Percentiles rank a stretch among this genome's conserved stretches.
Conservation (phyloP, 768 basidiomycete genomes). For the Auricularia auricula-judae region DNA sequence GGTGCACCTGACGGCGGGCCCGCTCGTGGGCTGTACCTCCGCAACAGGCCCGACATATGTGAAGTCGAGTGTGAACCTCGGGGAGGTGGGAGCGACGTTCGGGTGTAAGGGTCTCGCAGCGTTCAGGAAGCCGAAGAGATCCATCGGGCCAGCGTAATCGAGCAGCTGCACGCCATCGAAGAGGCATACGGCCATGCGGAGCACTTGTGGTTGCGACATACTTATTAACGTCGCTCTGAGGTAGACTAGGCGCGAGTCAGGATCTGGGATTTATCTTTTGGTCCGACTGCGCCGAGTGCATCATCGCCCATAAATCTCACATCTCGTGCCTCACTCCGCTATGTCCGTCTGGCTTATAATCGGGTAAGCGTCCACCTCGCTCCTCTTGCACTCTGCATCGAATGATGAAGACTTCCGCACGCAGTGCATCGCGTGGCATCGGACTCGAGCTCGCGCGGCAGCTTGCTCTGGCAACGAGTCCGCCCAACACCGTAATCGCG, state of each 20-base stretch:
- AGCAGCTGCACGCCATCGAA: constrained; percentile 5
- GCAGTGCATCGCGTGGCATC: background rate
- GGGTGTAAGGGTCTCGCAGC: background rate
- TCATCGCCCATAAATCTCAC: too few relatives aligned
- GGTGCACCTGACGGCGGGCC: background rate
- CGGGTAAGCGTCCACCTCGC: background rate
- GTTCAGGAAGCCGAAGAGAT: constrained; percentile 16
- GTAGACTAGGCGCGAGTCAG: too few relatives aligned
- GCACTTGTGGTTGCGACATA: too few relatives aligned
- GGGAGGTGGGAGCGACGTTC: background rate
- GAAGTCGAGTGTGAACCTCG: background rate
- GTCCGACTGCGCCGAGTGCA: too few relatives aligned
- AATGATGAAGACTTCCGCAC: background rate
- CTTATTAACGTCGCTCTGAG: too few relatives aligned
- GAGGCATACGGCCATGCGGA: background rate
- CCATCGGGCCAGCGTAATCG: constrained; percentile 25
- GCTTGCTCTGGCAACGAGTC: background rate
- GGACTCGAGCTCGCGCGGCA: background rate
- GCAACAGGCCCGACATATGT: background rate
- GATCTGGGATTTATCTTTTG: too few relatives aligned
- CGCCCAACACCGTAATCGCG: background rate
- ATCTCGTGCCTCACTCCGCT: too few relatives aligned
- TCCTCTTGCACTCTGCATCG: background rate
- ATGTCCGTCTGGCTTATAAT: background rate
- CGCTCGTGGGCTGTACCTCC: background rate